Evolutionary conservation across 192 early-diverging fungal species (phyloP).

Genomic region (Linnemannia exigua): DNA sequence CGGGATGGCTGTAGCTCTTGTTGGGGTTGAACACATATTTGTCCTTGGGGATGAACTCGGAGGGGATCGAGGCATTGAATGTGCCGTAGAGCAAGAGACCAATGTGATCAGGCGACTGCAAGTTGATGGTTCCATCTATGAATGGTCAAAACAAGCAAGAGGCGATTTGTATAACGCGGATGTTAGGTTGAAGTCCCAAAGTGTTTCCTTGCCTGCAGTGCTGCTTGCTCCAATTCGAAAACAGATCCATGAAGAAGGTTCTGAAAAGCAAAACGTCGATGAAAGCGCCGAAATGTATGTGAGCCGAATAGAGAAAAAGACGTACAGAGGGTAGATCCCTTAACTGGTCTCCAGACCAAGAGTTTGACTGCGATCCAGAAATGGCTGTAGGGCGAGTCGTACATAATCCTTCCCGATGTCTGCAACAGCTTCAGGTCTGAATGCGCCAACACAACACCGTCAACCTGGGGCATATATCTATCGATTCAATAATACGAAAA

Average conservation of each 20-base stretch:
- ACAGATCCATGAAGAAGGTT: neutral
- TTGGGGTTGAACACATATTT: conserved; percentile 75
- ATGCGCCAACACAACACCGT: conserved; percentile 89
- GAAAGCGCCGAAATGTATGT: too few relatives aligned
- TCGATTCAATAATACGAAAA: neutral
- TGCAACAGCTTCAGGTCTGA: conserved; percentile 73
- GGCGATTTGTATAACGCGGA: neutral
- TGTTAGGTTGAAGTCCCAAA: neutral
- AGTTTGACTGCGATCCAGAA: conserved; percentile 80
- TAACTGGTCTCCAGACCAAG: conserved; percentile 83
- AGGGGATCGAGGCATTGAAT: conserved; percentile 96
- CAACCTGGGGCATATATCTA: conserved; percentile 88
- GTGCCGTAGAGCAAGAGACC: conserved; percentile 93
- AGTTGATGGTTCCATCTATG: conserved; percentile 86
- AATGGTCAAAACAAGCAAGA: neutral
- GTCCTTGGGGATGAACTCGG: conserved; percentile 79
- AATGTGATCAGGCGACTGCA: conserved; percentile 95
- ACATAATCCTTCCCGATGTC: conserved; percentile 75
- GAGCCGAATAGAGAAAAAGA: conserved; percentile 23
- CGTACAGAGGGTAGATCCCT: conserved; percentile 73
- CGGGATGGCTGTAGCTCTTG: conserved; percentile 58
- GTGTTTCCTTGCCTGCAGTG: neutral
- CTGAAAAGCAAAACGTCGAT: too few relatives aligned
- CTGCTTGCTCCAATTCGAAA: neutral
- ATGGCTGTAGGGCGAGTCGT: conserved; percentile 89